phyloP scores from a whole-genome alignment of 176 grass and related monocot genomes.

The Zoysia japonica region DNA sequence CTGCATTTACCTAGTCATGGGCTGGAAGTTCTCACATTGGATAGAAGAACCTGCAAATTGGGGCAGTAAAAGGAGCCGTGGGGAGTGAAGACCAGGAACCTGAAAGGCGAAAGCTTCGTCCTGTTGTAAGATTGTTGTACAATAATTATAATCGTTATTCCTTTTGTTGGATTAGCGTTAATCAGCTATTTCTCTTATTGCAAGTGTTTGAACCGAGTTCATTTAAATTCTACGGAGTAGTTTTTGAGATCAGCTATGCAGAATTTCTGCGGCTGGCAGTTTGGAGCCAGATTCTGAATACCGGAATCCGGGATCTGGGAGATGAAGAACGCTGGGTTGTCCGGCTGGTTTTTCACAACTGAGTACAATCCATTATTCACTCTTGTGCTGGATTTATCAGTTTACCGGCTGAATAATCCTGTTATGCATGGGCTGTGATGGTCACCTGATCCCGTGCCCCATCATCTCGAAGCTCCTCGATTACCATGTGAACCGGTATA shows the following conservation, averaged over 20 bases:
- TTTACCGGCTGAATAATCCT: neutral
- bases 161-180: constrained; percentile 30
- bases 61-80: constrained; percentile 44
- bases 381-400: neutral
- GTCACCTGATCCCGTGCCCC: neutral
- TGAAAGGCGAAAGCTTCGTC: constrained; percentile 49
- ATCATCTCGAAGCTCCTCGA: neutral
- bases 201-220: neutral
- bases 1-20: constrained; percentile 46
- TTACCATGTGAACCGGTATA: neutral
- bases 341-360: neutral
- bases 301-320: neutral
- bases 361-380: neutral
- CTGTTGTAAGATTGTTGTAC: constrained; percentile 59
- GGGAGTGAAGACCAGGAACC: constrained; percentile 49
- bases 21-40: constrained; percentile 53
- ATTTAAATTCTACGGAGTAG: neutral
- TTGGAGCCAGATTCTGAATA: neutral
- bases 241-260: neutral
- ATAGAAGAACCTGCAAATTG: constrained; percentile 44
- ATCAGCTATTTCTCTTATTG: neutral
- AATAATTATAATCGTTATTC: constrained; percentile 40
- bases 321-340: neutral
- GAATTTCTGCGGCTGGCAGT: neutral
- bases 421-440: neutral